Evolutionary conservation across 2,329 filamentous ascomycete genomes (phyloP), one percentile per base, ranked within the genome.

Genomic region (Samsoniella hepiali): DNA sequence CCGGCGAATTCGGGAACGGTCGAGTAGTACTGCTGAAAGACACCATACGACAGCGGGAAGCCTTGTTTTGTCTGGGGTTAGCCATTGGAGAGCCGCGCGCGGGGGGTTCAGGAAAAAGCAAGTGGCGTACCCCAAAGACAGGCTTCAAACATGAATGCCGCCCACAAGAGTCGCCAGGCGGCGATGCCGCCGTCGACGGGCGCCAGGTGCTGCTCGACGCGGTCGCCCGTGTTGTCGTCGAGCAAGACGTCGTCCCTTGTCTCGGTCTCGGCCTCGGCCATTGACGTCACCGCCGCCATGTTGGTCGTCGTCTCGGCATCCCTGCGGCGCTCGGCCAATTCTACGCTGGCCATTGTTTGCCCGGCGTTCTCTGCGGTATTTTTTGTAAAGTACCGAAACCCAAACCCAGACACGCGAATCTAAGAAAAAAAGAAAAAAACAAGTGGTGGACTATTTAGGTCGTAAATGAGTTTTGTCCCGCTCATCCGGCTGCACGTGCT

Each of bases 11-110:
- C 65, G 2, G 70, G 69, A 0, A 69, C 65, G 3, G 63, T 64
- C 3, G 70, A 71, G 53, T 72, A 72, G 58, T 72, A 69, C 9
- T 71, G 63, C 34, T 73, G 71, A 6, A 73, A 72, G 29, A 73
- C 70, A 9, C 71, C 71, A 56, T 69, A 73, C 2, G 67, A 67
- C 27, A 70, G 56, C 5, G 68, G 69, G n/a, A 72, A 72, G 3
- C 69, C 69, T 71, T 17, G 40, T 27, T 10, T 22, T 29, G 44
- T 13, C 22, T n/a, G 31, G 22, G 22, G 42, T 64, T 36, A 66
- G 40, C n/a, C 15, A 47, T n/a, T 47, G n/a, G 17, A 11, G 11
- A 22, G 7, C n/a, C n/a, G 9, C 11, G 1, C 17, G 22, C 44
- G 44, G 9, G 22, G 22, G 22, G 22, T 22, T 44, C 17, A 47